A percentile compares a stretch with the other conserved stretches of the same genome.
Conservation (phyloP, 345 rosid species). For the Brassica nigra region DNA sequence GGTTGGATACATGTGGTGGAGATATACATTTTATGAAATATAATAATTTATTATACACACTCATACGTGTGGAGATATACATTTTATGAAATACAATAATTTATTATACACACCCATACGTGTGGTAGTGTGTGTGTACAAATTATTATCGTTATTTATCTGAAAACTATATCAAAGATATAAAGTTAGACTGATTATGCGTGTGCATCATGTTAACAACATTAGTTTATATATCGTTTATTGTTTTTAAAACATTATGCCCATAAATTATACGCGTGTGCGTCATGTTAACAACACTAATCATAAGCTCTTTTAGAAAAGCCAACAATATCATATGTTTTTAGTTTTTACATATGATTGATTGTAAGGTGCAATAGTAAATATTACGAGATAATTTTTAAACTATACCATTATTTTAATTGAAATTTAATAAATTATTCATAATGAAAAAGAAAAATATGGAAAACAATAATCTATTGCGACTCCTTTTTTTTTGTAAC, state of each 20-base stretch:
- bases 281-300: not conserved
- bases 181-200: not conserved
- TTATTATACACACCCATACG: not conserved
- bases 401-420: too few relatives aligned
- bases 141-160: not conserved
- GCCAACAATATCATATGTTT: not conserved
- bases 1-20: slow-evolving; percentile 13
- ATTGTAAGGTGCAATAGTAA: too few relatives aligned
- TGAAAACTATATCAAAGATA: slow-evolving; percentile 1
- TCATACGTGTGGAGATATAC: not conserved
- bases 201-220: slow-evolving; percentile 18
- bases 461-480: not conserved
- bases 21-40: not conserved
- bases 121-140: not conserved
- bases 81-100: not conserved
- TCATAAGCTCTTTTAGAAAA: not conserved
- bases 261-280: not conserved
- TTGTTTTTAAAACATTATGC: not conserved
- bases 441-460: too few relatives aligned
- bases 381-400: too few relatives aligned
- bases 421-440: too few relatives aligned
- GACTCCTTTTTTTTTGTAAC: not conserved
- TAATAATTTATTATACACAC: not conserved
- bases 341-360: too few relatives aligned
- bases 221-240: not conserved